A percentile compares a stretch with the other conserved stretches of the same genome.
phyloP scores from a whole-genome alignment of 306 rosid species.

The Mimosa pudica region DNA sequence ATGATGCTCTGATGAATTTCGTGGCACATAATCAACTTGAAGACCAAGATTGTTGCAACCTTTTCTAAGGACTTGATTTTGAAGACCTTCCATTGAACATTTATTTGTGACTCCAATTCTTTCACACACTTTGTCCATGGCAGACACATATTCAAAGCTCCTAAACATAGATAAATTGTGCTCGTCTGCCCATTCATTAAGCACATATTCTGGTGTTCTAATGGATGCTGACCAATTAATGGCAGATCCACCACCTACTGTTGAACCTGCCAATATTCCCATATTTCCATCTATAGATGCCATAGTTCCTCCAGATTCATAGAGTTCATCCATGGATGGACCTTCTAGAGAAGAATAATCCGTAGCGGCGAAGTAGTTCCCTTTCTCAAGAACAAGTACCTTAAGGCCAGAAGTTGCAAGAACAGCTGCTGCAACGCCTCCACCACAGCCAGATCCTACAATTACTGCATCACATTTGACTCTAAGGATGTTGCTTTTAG shows the following conservation, averaged over 20 bases:
- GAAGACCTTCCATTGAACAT: constrained; percentile 74
- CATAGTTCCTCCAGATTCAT: constrained; percentile 69
- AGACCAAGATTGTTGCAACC: constrained; percentile 85
- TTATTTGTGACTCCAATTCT: constrained; percentile 68
- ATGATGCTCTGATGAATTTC: constrained; percentile 68
- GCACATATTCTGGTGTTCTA: constrained; percentile 61
- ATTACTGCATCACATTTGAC: constrained; percentile 70
- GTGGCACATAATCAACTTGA: constrained; percentile 55
- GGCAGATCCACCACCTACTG: constrained; percentile 89
- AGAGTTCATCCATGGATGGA: constrained; percentile 62
- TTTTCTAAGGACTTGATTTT: constrained; percentile 73
- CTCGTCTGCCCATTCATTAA: constrained; percentile 63
- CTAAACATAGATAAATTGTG: constrained; percentile 58
- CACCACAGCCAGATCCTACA: constrained; percentile 88
- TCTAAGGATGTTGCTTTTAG: constrained; percentile 38
- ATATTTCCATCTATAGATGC: constrained; percentile 59
- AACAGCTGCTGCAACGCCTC: constrained; percentile 82
- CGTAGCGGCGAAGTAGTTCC: constrained; percentile 59
- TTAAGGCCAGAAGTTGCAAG: constrained; percentile 73
- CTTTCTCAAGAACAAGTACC: constrained; percentile 85
- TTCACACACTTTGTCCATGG: constrained; percentile 68
- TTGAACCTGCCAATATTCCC: constrained; percentile 63
- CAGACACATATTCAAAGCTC: constrained; percentile 53
- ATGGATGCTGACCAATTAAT: constrained; percentile 90
- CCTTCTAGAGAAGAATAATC: constrained; percentile 86